Percentiles rank a stretch among this genome's conserved stretches.
Conservation (phyloP, 108 stramenopile species). For the Pseudonitzschia delicatissima region DNA sequence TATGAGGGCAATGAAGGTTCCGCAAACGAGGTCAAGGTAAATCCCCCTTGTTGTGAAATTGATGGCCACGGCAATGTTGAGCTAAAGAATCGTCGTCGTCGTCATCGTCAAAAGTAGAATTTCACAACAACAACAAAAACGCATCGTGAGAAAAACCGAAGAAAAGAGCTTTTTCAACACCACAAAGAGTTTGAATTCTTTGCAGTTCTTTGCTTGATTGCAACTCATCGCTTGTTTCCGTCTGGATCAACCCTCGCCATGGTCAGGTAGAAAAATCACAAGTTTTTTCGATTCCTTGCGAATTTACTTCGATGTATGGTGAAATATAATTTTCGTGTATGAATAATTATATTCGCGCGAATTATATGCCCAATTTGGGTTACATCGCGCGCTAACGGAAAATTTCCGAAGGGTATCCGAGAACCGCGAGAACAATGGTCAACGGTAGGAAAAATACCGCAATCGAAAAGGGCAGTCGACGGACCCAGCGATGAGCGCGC, state of each 20-base stretch:
- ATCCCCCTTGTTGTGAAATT: conserved; percentile 25
- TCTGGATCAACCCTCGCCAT: not conserved
- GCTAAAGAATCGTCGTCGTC: conserved; percentile 22
- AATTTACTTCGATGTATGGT: no score
- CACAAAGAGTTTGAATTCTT: no score
- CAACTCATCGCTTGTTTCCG: no score
- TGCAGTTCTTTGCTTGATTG: no score
- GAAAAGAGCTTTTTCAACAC: not conserved
- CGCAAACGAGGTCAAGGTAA: conserved; percentile 53
- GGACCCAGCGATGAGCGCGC: not conserved
- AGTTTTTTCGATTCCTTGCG: not conserved
- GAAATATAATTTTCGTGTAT: no score
- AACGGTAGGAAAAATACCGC: not conserved
- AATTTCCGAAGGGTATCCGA: not conserved
- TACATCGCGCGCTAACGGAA: not conserved
- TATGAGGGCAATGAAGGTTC: conserved; percentile 28
- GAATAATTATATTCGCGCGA: not conserved
- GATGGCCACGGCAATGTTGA: conserved; percentile 44
- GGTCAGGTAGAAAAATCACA: not conserved
- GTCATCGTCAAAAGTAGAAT: not conserved
- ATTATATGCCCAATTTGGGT: not conserved
- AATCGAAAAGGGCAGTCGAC: not conserved
- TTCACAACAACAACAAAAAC: not conserved
- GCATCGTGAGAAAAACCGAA: not conserved
- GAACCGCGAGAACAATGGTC: not conserved